phyloP scores from a whole-genome alignment of 192 early-diverging fungal genomes.

The Spinellus fusiger region DNA sequence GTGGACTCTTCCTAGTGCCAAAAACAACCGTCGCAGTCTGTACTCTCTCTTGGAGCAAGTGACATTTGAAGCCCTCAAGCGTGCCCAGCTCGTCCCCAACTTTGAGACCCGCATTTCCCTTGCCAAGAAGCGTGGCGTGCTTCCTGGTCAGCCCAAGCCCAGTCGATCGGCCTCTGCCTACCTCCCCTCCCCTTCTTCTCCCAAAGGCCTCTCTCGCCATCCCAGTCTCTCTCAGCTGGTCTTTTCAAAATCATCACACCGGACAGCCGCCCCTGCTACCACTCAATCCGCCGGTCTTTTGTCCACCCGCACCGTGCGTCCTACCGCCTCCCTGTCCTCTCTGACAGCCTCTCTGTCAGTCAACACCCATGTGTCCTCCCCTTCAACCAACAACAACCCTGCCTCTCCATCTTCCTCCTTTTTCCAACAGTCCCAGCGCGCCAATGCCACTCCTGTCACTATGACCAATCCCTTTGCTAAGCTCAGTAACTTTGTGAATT shows the following conservation, averaged over 20 bases:
- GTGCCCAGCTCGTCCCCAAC: constrained; percentile 34
- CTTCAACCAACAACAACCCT: constrained; percentile 12
- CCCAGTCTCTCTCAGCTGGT: constrained; percentile 24
- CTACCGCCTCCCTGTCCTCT: constrained; percentile 2
- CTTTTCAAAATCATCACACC: too few species aligned
- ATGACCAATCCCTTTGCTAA: constrained; percentile 37
- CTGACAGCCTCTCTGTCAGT: background rate
- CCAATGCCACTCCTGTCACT: constrained; percentile 32
- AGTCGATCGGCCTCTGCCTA: background rate
- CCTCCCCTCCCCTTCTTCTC: background rate
- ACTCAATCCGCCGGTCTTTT: constrained; percentile 17
- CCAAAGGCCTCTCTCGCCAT: constrained; percentile 6
- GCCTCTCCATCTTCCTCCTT: constrained; percentile 21
- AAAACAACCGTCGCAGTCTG: constrained; percentile 21
- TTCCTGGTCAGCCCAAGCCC: background rate
- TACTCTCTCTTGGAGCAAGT: constrained; percentile 32
- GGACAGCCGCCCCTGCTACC: constrained; percentile 12
- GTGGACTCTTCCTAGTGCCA: constrained; percentile 17
- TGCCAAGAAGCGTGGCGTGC: constrained; percentile 30
- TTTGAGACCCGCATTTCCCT: constrained; percentile 35
- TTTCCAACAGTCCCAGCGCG: constrained; percentile 21
- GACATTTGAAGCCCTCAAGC: constrained; percentile 33
- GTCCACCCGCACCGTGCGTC: too few species aligned
- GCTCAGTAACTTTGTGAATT: constrained; percentile 45
- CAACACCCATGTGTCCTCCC: constrained; percentile 9